phyloP scores from a whole-genome alignment of 2,329 filamentous ascomycete species.

The Calonectria naviculata region DNA sequence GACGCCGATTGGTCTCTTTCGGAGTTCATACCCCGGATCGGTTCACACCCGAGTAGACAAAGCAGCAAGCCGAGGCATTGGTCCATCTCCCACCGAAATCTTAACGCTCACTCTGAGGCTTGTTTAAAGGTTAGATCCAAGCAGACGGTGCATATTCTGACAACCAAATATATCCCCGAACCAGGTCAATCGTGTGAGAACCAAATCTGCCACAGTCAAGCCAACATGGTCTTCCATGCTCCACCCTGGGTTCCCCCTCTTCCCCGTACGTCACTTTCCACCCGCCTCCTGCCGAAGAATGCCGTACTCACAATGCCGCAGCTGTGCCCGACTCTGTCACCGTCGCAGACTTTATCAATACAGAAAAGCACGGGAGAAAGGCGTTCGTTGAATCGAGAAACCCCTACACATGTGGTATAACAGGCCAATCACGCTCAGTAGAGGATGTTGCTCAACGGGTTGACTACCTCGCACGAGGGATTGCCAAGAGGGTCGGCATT shows the following conservation, averaged over 20 bases:
- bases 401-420: neutral
- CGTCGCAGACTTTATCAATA: slow-evolving; percentile 2
- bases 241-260: neutral
- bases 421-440: neutral
- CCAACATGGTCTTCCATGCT: neutral
- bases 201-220: too few species aligned
- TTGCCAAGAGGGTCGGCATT: neutral
- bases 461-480: neutral
- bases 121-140: too few species aligned
- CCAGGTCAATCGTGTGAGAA: too few species aligned
- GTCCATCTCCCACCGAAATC: too few species aligned
- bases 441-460: neutral
- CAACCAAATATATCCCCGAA: too few species aligned
- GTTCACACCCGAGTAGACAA: too few species aligned
- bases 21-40: too few species aligned
- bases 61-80: too few species aligned
- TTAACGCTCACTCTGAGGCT: too few species aligned
- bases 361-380: neutral
- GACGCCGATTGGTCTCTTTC: too few species aligned
- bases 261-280: neutral
- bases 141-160: too few species aligned
- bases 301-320: neutral
- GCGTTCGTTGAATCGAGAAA: neutral
- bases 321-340: neutral
- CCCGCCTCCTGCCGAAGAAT: neutral